Base-by-base conservation (phyloP, 2,329 filamentous ascomycete species). In the Ceratocystis alfenasii region DNA sequence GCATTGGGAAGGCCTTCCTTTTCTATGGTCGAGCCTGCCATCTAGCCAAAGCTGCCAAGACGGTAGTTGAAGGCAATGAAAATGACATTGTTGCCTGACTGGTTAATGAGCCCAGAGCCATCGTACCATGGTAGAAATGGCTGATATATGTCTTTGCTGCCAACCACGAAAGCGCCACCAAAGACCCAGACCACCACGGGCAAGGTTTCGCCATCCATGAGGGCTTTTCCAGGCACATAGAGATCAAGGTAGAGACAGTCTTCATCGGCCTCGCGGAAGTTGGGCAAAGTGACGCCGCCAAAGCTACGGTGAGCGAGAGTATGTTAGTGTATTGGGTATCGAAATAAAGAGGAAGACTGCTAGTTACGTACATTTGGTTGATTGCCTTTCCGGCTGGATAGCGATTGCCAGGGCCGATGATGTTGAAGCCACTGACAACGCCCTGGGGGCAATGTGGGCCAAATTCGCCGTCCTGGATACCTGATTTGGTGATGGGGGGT, bases 231-330 rank as follows among this genome's bases (percentile, higher is more conserved):
- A 3, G 79, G 79, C 0, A 79, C 78, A 53, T 77, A 77, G n/a
- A 81, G 69, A 69, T 81, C 78, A 12, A 81, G 75, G 68, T 79
- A 79, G 1, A 81, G 74, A 67, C 80, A 81, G 67, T 81, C 78
- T 69, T 81, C 78, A 12, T 70, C 68, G 30, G 70, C 71, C 7
- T 70, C 69, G 3, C 70, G 50, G 63, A 76, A 74, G 12, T 71
- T 69, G 3, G 74, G 73, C 0, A 74, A 65, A 1, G 73, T 74
- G 1, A 75, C 68, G 1, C 73, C 73, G 1, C 70, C 73, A 33
- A 76, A 68, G 20, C 73, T 74, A 57, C 1, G 20, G 17, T 1
- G 28, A 65, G 20, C 4, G 28, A 60, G 20, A n/a, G n/a, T 3
- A 7, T 45, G 25, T 15, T 30, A 60, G 33, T 55, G n/a, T 20